phyloP scores from a whole-genome alignment of 2,329 filamentous ascomycete species.

The Pyrenophora seminiperda region DNA sequence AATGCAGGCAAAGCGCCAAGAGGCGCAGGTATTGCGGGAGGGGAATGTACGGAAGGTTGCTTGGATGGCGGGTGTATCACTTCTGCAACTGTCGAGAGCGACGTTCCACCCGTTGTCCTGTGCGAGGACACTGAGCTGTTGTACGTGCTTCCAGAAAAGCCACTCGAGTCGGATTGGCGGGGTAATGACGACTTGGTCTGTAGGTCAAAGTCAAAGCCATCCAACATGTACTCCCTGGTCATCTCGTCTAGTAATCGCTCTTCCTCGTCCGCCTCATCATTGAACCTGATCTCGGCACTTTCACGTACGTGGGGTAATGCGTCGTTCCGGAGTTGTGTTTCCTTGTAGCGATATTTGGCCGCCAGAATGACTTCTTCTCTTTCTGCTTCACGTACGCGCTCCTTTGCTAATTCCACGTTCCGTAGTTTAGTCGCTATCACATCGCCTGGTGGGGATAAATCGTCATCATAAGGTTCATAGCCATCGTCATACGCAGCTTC shows the following conservation, averaged over 20 bases:
- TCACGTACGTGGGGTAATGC: constrained; percentile 46
- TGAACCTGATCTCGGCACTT: constrained; percentile 43
- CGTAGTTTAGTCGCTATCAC: constrained; percentile 50
- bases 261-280: constrained; percentile 55
- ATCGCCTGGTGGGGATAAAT: constrained; percentile 38
- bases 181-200: constrained; percentile 71
- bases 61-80: constrained; percentile 52
- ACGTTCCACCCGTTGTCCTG: constrained; percentile 69
- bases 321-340: constrained; percentile 54
- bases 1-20: constrained; percentile 39
- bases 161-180: constrained; percentile 81
- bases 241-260: constrained; percentile 76
- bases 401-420: constrained; percentile 75
- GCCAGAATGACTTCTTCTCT: constrained; percentile 67
- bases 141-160: constrained; percentile 77
- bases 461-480: constrained; percentile 70
- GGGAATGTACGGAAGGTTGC: constrained; percentile 34
- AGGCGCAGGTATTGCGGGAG: constrained; percentile 36
- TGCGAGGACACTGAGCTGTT: constrained; percentile 79
- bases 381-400: constrained; percentile 75
- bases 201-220: constrained; percentile 78
- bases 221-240: constrained; percentile 79
- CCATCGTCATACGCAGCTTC: constrained; percentile 95
- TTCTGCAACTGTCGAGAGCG: constrained; percentile 75
- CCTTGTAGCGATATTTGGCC: constrained; percentile 64